phyloP scores from a whole-genome alignment of 2,329 filamentous ascomycete species.

The Fusarium sp. region DNA sequence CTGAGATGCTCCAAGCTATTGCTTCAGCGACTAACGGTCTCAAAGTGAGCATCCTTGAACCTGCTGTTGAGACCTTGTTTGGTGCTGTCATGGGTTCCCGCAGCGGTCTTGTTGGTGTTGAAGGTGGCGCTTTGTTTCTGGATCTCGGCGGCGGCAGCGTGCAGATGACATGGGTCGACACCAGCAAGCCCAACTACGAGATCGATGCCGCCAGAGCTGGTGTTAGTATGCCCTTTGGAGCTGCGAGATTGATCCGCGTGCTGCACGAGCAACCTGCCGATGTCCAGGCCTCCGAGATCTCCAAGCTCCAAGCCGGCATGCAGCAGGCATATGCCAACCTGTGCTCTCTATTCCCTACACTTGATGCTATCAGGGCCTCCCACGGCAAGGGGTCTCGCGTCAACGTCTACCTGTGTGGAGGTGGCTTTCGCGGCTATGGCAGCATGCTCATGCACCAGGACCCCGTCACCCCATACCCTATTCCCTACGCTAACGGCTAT shows the following conservation, averaged over 20 bases:
- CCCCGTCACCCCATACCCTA: constrained; percentile 80
- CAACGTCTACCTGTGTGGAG: constrained; percentile 87
- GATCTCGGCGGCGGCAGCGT: constrained; percentile 83
- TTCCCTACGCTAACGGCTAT: constrained; percentile 86
- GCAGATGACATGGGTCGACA: constrained; percentile 74
- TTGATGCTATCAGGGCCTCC: constrained; percentile 58
- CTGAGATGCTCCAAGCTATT: constrained; percentile 75
- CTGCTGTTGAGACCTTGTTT: constrained; percentile 84
- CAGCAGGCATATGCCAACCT: constrained; percentile 69
- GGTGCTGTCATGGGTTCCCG: constrained; percentile 84
- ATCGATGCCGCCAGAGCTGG: constrained; percentile 66
- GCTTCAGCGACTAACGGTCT: constrained; percentile 71
- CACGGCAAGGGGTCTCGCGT: constrained; percentile 60
- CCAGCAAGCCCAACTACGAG: constrained; percentile 61
- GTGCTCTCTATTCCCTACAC: constrained; percentile 61
- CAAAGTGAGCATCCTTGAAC: constrained; percentile 78
- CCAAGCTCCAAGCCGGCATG: constrained; percentile 70
- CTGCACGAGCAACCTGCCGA: constrained; percentile 57
- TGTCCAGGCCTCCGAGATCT: constrained; percentile 60
- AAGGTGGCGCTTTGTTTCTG: constrained; percentile 78
- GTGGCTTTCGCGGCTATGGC: constrained; percentile 91
- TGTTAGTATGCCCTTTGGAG: constrained; percentile 71
- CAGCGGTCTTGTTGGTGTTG: constrained; percentile 76
- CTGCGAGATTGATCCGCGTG: constrained; percentile 67
- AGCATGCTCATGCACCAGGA: constrained; percentile 88